Percentiles rank a stretch among this genome's conserved stretches.
These are phyloP conservation scores for Asterella californica DNA, from an alignment of 225 moss, liverwort and hornwort species.

Conservation along the genomic window DNA sequence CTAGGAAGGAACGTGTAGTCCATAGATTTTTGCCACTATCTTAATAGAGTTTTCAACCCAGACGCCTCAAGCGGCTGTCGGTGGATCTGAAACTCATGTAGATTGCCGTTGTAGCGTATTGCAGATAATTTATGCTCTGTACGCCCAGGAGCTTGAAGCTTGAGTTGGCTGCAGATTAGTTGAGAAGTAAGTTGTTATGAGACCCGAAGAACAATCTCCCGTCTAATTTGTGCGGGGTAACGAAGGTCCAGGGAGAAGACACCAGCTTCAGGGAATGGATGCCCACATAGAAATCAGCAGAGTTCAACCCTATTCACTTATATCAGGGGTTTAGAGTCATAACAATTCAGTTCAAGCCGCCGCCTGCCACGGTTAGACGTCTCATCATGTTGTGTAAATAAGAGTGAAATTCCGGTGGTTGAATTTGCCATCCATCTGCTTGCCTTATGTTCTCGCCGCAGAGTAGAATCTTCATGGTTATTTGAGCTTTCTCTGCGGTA, in stretches of 20 bases:
- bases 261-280: neutral
- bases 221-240: constrained; percentile 8
- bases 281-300: constrained; percentile 6
- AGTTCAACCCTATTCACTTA: constrained; percentile 1
- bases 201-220: constrained; percentile 5
- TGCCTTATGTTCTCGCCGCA: no score
- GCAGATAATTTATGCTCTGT: constrained; percentile 6
- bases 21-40: constrained; percentile 16
- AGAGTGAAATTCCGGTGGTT: constrained; percentile 11
- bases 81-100: constrained; percentile 4
- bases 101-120: constrained; percentile 15
- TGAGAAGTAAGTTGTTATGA: constrained; percentile 10
- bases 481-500: no score
- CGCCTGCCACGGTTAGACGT: neutral
- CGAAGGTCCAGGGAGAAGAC: neutral
- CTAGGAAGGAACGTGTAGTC: constrained; percentile 13
- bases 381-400: constrained; percentile 11
- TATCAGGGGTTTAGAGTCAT: constrained; percentile 16
- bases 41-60: constrained; percentile 9
- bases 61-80: neutral
- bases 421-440: neutral
- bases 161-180: constrained; percentile 19
- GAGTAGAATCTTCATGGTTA: no score
- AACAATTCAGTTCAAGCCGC: constrained; percentile 10
- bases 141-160: constrained; percentile 12